Conservation (phyloP, 805 yeast genomes). For the Saccharomycopsis javanensis region DNA sequence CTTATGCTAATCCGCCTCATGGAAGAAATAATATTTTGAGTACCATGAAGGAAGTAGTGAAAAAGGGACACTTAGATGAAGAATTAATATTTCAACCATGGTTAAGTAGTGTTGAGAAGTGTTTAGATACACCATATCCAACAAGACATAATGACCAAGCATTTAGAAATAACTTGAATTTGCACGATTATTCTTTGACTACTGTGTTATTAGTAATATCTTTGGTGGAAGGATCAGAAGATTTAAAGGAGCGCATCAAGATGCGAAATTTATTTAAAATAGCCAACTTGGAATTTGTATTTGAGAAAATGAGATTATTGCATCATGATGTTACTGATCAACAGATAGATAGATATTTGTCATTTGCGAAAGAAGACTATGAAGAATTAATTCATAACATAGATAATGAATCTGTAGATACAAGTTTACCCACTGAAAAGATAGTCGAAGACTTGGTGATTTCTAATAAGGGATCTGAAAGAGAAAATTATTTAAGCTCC, state of each 20-base stretch:
- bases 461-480: constrained; percentile 39
- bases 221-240: constrained; percentile 17
- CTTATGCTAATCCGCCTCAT: constrained; percentile 24
- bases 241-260: constrained; percentile 18
- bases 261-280: constrained; percentile 9
- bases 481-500: constrained; percentile 40
- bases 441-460: constrained; percentile 32
- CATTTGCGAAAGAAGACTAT: constrained; percentile 46
- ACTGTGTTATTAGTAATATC: constrained; percentile 16
- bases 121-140: constrained; percentile 19
- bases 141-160: constrained; percentile 8
- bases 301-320: constrained; percentile 42
- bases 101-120: constrained; percentile 25
- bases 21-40: constrained; percentile 26
- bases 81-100: constrained; percentile 15
- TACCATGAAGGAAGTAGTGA: constrained; percentile 21
- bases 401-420: constrained; percentile 12
- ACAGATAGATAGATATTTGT: constrained; percentile 54
- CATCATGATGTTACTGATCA: constrained; percentile 51
- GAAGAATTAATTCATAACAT: constrained; percentile 29
- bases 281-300: constrained; percentile 27
- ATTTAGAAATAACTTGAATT: constrained; percentile 5
- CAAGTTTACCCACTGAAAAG: constrained; percentile 9
- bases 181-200: constrained; percentile 17
- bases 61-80: constrained; percentile 23